phyloP scores from a whole-genome alignment of 75 land plant species.

The Selaginella moellendorffii region DNA sequence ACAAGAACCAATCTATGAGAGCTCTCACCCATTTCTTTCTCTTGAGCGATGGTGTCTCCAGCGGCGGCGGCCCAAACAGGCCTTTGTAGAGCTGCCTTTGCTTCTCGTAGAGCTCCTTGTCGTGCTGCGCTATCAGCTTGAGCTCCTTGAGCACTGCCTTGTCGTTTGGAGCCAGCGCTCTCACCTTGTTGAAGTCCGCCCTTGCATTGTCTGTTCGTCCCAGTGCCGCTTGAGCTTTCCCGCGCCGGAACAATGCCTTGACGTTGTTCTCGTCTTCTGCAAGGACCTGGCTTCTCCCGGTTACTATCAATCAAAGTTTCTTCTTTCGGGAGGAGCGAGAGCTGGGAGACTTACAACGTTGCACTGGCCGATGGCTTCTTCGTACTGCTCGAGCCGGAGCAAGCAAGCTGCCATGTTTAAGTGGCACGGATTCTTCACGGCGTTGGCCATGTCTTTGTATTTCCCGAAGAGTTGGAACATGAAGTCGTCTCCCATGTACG shows the following conservation, averaged over 20 bases:
- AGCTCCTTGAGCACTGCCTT: slow-evolving; percentile 63
- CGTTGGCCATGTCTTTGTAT: slow-evolving; percentile 92
- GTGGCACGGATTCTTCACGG: slow-evolving; percentile 95
- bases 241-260: slow-evolving; percentile 83
- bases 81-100: slow-evolving; percentile 94
- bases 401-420: slow-evolving; percentile 90
- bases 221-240: slow-evolving; percentile 82
- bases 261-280: slow-evolving; percentile 79
- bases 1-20: no score
- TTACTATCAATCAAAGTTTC: no score
- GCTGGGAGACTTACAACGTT: no score
- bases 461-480: slow-evolving; percentile 99
- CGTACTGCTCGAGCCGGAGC: slow-evolving; percentile 60
- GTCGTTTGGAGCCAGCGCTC: slow-evolving; percentile 61
- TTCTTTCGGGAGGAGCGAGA: no score
- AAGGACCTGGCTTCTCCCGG: no score
- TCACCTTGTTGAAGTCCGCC: slow-evolving; percentile 67
- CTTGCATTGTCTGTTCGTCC: slow-evolving; percentile 82
- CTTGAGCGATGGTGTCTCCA: slow-evolving; percentile 35
- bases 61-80: slow-evolving; percentile 58
- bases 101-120: slow-evolving; percentile 68
- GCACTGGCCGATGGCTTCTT: slow-evolving; percentile 96
- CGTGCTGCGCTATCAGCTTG: slow-evolving; percentile 53
- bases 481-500: slow-evolving; percentile 99
- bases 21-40: no score